A percentile compares a stretch with the other conserved stretches of the same genome.
Evolutionary conservation across 2,329 filamentous ascomycete genomes (phyloP).

Genomic region (Colletotrichum tropicicola): DNA sequence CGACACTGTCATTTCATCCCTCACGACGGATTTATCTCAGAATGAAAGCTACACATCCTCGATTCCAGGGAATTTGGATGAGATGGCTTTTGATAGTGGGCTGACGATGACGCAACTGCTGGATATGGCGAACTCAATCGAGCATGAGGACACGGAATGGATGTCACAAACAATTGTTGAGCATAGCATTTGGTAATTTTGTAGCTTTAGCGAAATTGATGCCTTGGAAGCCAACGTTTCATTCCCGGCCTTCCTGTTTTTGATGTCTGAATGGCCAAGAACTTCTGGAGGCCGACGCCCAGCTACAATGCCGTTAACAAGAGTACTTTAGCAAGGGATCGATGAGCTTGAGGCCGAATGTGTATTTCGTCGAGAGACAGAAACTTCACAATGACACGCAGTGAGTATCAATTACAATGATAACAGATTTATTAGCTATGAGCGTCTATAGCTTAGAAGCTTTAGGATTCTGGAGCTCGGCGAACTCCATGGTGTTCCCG

Average conservation of each 20-base stretch:
- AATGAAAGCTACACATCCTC: slow-evolving; percentile 28
- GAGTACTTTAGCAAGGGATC: too few relatives aligned
- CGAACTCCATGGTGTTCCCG: slow-evolving; percentile 39
- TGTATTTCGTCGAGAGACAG: too few relatives aligned
- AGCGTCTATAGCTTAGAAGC: neutral
- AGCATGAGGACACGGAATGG: slow-evolving; percentile 53
- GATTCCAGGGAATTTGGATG: slow-evolving; percentile 31
- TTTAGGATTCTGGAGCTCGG: slow-evolving; percentile 25
- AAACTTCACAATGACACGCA: neutral
- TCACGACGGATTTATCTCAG: slow-evolving; percentile 1
- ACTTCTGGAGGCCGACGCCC: too few relatives aligned
- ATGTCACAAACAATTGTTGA: slow-evolving; percentile 55
- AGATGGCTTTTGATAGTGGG: slow-evolving; percentile 40
- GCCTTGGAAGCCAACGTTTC: neutral
- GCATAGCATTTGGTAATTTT: slow-evolving; percentile 48
- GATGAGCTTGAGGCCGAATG: too few relatives aligned
- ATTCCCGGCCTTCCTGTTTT: too few relatives aligned
- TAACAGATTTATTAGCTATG: too few relatives aligned
- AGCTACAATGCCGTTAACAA: too few relatives aligned
- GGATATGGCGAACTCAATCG: slow-evolving; percentile 57
- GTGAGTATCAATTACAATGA: neutral
- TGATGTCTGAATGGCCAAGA: too few relatives aligned
- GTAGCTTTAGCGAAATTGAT: neutral
- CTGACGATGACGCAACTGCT: slow-evolving; percentile 56
- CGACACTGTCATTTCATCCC: neutral